These are phyloP conservation scores for Poronia punctata DNA, from an alignment of 495 filamentous ascomycete species.

Conservation along the genomic window DNA sequence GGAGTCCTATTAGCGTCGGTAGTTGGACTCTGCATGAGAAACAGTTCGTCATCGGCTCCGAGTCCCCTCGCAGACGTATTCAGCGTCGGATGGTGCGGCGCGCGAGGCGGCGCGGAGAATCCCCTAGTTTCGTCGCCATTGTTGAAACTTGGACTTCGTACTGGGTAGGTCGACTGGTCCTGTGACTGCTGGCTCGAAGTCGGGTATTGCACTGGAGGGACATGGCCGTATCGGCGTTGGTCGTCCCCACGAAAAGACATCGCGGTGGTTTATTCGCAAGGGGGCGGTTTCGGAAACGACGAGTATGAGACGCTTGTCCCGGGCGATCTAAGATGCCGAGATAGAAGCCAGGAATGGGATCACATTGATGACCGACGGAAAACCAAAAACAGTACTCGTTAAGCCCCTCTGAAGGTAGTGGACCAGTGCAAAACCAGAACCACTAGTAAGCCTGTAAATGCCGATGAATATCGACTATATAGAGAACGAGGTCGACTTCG, in stretches of 20 bases:
- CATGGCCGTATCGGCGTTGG: slow-evolving; percentile 50
- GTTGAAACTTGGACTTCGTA: slow-evolving; percentile 68
- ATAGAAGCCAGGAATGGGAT: slow-evolving; percentile 4
- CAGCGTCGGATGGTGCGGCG: slow-evolving; percentile 20
- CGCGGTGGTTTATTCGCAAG: slow-evolving; percentile 9
- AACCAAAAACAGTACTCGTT: slow-evolving; percentile 12
- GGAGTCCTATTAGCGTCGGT: slow-evolving; percentile 29
- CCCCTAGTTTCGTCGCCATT: slow-evolving; percentile 63
- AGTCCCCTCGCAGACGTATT: slow-evolving; percentile 23
- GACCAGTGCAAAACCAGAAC: too few relatives aligned
- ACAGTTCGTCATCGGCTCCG: slow-evolving; percentile 42
- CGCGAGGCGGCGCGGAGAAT: slow-evolving; percentile 35
- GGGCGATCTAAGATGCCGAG: background rate
- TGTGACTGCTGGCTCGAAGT: slow-evolving; percentile 29
- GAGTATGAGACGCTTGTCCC: too few relatives aligned
- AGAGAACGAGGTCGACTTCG: too few relatives aligned
- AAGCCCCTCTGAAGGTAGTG: too few relatives aligned
- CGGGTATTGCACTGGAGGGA: slow-evolving; percentile 51
- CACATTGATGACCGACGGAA: slow-evolving; percentile 14
- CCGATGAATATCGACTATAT: too few relatives aligned
- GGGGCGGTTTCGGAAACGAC: too few relatives aligned
- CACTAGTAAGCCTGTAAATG: too few relatives aligned
- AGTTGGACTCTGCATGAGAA: slow-evolving; percentile 33
- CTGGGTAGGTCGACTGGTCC: slow-evolving; percentile 32
- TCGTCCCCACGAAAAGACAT: slow-evolving; percentile 52